Evolutionary conservation across 495 filamentous ascomycete species (phyloP).

Genomic region (Clavariopsis aquatica): DNA sequence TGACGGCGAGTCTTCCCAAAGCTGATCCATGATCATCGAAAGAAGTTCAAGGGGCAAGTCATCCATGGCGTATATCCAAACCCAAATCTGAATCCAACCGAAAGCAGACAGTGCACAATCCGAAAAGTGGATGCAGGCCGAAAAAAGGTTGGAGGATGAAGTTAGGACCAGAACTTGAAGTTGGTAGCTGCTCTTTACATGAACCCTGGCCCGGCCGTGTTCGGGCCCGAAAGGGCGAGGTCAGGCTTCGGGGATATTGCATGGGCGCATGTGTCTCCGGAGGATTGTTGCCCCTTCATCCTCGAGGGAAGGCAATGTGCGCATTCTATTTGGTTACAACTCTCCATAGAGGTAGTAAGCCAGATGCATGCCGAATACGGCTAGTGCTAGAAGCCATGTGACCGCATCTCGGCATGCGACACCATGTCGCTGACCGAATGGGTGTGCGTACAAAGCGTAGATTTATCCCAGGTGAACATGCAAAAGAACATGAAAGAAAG

Average conservation of each 20-base stretch:
- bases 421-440: neutral
- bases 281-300: neutral
- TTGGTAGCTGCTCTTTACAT: neutral
- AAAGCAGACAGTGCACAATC: neutral
- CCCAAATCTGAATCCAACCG: neutral
- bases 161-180: neutral
- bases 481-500: too few relatives aligned
- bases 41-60: slow-evolving; percentile 20
- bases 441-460: neutral
- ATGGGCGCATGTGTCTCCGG: neutral
- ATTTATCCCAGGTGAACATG: too few relatives aligned
- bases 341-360: neutral
- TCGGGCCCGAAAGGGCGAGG: neutral
- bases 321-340: neutral
- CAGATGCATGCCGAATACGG: neutral
- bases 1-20: slow-evolving; percentile 16
- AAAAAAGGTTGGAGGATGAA: neutral
- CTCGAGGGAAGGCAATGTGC: too few relatives aligned
- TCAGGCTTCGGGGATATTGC: neutral
- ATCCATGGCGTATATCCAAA: slow-evolving; percentile 9
- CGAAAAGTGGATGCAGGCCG: neutral
- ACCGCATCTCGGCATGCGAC: neutral
- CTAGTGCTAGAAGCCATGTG: neutral
- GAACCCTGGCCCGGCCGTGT: neutral
- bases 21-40: slow-evolving; percentile 21